These are phyloP conservation scores for Lyophyllum semitale DNA, from an alignment of 768 basidiomycete genomes.

Conservation along the genomic window DNA sequence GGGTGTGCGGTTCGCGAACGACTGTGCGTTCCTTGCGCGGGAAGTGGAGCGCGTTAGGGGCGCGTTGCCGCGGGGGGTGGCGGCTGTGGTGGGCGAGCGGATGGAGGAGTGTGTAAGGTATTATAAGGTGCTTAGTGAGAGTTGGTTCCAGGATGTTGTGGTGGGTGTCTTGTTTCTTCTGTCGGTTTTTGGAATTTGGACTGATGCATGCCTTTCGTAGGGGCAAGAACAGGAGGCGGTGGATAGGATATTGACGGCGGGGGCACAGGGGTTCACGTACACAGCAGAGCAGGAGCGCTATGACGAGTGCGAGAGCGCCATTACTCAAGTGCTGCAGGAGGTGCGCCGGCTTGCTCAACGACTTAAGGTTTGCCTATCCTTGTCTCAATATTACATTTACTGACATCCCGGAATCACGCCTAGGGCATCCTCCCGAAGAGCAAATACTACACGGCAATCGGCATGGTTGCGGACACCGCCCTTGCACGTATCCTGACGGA, in stretches of 20 bases:
- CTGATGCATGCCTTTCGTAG: slow-evolving; percentile 31
- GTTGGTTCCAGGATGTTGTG: slow-evolving; percentile 73
- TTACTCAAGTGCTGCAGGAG: slow-evolving; percentile 62
- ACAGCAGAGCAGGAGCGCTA: slow-evolving; percentile 74
- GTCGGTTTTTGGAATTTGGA: background rate
- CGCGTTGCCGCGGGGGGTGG: slow-evolving; percentile 17
- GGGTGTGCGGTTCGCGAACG: slow-evolving; percentile 80
- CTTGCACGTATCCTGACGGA: slow-evolving; percentile 70
- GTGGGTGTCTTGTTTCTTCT: slow-evolving; percentile 42
- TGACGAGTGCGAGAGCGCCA: slow-evolving; percentile 72
- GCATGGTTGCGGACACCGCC: slow-evolving; percentile 67
- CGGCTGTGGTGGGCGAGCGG: slow-evolving; percentile 39
- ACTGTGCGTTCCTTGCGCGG: slow-evolving; percentile 66
- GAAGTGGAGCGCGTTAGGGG: slow-evolving; percentile 48
- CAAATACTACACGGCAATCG: slow-evolving; percentile 73
- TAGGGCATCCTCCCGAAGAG: slow-evolving; percentile 71
- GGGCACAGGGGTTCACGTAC: slow-evolving; percentile 66
- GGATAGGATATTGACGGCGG: slow-evolving; percentile 46
- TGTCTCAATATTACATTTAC: background rate
- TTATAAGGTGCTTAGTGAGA: slow-evolving; percentile 60
- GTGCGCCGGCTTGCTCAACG: slow-evolving; percentile 64
- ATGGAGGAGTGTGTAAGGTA: slow-evolving; percentile 52
- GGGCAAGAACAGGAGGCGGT: slow-evolving; percentile 47
- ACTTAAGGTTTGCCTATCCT: slow-evolving; percentile 62
- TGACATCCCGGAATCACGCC: background rate